Evolutionary conservation across 2,329 filamentous ascomycete genomes (phyloP).

Genomic region (Chrysosporium queenslandicum): DNA sequence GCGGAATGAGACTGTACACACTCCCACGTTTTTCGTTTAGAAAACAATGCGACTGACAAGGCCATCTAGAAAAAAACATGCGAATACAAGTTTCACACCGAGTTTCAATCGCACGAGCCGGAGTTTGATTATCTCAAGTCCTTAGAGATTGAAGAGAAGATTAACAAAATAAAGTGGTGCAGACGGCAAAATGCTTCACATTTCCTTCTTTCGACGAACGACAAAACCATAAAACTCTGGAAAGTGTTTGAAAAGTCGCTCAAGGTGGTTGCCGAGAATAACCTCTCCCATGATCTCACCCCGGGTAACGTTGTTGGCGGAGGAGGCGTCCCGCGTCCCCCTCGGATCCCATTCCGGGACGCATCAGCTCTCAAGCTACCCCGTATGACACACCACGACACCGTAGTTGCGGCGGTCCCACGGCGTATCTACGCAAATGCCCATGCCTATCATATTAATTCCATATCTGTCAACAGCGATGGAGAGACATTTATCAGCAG

Average conservation of each 20-base stretch:
- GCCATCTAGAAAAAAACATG: slow-evolving; percentile 89
- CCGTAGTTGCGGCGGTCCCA: slow-evolving; percentile 90
- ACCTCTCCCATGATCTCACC: slow-evolving; percentile 87
- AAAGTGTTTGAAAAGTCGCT: slow-evolving; percentile 99
- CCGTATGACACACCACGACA: slow-evolving; percentile 94
- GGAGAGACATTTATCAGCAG: slow-evolving; percentile 99
- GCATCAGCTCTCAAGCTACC: slow-evolving; percentile 82
- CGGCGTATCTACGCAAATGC: slow-evolving; percentile 96
- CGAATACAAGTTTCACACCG: slow-evolving; percentile 99
- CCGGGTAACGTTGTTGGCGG: slow-evolving; percentile 61
- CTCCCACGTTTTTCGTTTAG: background rate
- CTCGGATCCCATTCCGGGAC: slow-evolving; percentile 66
- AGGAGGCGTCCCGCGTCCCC: slow-evolving; percentile 64
- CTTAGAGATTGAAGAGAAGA: slow-evolving; percentile 98
- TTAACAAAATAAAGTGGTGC: slow-evolving; percentile 99
- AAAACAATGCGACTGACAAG: background rate
- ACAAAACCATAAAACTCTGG: slow-evolving; percentile 99
- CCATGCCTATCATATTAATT: slow-evolving; percentile 99
- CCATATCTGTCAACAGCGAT: slow-evolving; percentile 99
- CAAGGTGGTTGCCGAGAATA: slow-evolving; percentile 98
- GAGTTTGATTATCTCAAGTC: slow-evolving; percentile 99
- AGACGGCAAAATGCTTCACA: slow-evolving; percentile 95
- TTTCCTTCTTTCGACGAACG: slow-evolving; percentile 95
- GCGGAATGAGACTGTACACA: slow-evolving; percentile 82
- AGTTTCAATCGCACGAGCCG: slow-evolving; percentile 98